Conservation (phyloP, 352 stramenopile species). For the Pythium chondricola region DNA sequence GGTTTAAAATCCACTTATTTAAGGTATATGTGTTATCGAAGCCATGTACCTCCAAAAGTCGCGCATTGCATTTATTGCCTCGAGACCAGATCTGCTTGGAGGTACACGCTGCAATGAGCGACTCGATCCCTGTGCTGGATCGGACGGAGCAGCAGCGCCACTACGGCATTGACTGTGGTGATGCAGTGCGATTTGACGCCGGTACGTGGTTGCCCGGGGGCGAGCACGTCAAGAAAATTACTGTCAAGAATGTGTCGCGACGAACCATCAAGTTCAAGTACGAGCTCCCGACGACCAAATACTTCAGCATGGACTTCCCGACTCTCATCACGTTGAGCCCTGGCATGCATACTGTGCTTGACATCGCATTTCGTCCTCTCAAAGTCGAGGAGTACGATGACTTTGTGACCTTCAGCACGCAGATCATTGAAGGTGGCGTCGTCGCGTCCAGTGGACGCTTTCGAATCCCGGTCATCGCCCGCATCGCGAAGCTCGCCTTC, state of each 20-base stretch:
- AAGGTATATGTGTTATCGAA: too few relatives aligned
- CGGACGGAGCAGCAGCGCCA: constrained; percentile 64
- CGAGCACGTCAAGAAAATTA: constrained; percentile 88
- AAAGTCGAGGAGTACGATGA: constrained; percentile 90
- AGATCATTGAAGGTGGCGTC: constrained; percentile 77
- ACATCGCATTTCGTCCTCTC: constrained; percentile 89
- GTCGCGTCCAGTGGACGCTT: constrained; percentile 69
- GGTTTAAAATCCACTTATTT: too few relatives aligned
- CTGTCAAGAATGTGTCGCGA: constrained; percentile 87
- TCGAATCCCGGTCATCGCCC: constrained; percentile 78
- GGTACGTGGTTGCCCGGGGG: constrained; percentile 87
- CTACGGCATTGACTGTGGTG: constrained; percentile 78
- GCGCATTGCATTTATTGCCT: neutral
- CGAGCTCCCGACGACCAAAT: constrained; percentile 87
- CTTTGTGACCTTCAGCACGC: constrained; percentile 84
- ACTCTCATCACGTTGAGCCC: constrained; percentile 84
- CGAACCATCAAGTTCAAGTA: constrained; percentile 91
- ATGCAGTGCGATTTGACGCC: constrained; percentile 82
- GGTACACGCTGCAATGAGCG: constrained; percentile 1
- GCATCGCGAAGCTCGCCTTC: constrained; percentile 67
- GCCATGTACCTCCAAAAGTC: neutral
- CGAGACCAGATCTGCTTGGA: neutral
- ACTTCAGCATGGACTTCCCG: constrained; percentile 93
- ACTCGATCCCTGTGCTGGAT: constrained; percentile 45
- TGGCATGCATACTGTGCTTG: constrained; percentile 78